Evolutionary conservation across 352 stramenopile genomes (phyloP).

Genomic region (Globisporangium alternatum): DNA sequence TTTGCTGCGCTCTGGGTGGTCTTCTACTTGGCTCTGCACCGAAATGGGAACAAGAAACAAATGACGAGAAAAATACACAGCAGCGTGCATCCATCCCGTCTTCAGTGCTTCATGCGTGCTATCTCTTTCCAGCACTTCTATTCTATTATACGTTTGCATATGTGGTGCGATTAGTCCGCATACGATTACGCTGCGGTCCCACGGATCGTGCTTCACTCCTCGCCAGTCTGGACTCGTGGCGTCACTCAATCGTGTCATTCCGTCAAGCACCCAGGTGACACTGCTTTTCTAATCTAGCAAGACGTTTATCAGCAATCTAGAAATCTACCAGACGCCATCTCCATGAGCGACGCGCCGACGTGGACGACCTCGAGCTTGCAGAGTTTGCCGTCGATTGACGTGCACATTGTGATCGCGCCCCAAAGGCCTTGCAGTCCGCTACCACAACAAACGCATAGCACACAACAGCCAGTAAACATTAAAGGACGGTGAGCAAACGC

Average conservation of each 20-base stretch:
- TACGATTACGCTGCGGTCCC: too few species aligned
- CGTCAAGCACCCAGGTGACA: background rate
- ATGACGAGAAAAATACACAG: constrained; percentile 5
- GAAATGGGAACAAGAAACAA: background rate
- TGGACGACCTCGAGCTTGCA: constrained; percentile 26
- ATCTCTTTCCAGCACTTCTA: background rate
- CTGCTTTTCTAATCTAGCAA: background rate
- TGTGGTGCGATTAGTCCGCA: too few species aligned
- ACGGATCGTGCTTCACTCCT: too few species aligned
- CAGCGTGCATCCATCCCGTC: background rate
- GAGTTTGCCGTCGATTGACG: constrained; percentile 45
- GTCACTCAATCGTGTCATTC: background rate
- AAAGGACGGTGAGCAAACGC: background rate
- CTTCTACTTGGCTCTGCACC: background rate
- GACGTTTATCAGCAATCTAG: constrained; percentile 28
- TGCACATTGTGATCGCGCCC: constrained; percentile 75
- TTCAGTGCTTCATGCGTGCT: background rate
- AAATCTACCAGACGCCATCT: constrained; percentile 53
- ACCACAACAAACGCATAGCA: background rate
- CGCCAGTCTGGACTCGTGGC: too few species aligned
- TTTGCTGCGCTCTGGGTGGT: background rate
- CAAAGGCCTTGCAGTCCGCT: constrained; percentile 58
- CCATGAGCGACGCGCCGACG: constrained; percentile 35
- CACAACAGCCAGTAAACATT: background rate
- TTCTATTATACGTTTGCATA: background rate